Evolutionary conservation across 306 rosid species (phyloP).

Genomic region (Abrus precatorius): DNA sequence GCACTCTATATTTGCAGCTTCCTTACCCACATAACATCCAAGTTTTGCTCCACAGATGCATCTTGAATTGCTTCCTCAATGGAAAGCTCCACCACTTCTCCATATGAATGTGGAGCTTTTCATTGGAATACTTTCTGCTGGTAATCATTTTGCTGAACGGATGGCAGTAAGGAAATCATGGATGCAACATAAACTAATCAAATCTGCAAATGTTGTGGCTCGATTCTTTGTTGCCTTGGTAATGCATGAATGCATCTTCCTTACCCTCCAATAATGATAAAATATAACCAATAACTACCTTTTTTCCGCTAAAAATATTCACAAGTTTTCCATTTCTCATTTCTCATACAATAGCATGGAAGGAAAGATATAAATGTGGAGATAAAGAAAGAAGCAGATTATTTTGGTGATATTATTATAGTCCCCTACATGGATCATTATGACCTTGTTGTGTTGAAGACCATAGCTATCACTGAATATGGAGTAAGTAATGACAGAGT

Average conservation of each 20-base stretch:
- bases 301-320: constrained; percentile 18
- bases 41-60: constrained; percentile 75
- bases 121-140: constrained; percentile 82
- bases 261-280: constrained; percentile 1
- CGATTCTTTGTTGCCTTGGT: constrained; percentile 81
- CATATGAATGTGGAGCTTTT: constrained; percentile 60
- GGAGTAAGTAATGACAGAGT: constrained; percentile 62
- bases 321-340: constrained; percentile 40
- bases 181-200: constrained; percentile 78
- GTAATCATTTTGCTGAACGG: constrained; percentile 80
- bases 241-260: constrained; percentile 40
- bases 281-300: neutral
- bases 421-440: constrained; percentile 82
- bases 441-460: constrained; percentile 82
- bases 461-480: constrained; percentile 77
- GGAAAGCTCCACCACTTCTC: constrained; percentile 71
- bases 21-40: constrained; percentile 77
- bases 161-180: constrained; percentile 89
- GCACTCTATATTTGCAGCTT: constrained; percentile 71
- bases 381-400: constrained; percentile 73
- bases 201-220: constrained; percentile 67
- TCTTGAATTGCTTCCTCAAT: constrained; percentile 67
- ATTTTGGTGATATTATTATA: constrained; percentile 71
- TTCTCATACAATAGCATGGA: constrained; percentile 64
- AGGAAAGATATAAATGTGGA: constrained; percentile 73